These are phyloP conservation scores for Mortierella antarctica DNA, from an alignment of 192 early-diverging fungal genomes.

Conservation along the genomic window DNA sequence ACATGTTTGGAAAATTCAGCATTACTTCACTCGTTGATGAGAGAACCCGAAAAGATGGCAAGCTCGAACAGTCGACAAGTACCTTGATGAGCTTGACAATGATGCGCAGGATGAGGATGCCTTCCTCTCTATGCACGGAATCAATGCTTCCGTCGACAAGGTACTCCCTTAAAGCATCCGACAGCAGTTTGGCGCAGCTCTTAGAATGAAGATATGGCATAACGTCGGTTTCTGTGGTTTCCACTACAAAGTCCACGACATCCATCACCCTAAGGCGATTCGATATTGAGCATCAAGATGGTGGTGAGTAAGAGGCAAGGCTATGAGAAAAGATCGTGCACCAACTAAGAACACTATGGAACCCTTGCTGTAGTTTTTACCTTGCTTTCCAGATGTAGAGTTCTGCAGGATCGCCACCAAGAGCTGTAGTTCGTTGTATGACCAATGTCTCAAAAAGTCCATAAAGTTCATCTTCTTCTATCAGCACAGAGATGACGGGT, in stretches of 20 bases:
- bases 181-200: constrained; percentile 40
- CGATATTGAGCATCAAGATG: not conserved
- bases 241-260: constrained; percentile 36
- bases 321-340: not conserved
- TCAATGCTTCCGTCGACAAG: constrained; percentile 53
- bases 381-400: constrained; percentile 53
- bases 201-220: constrained; percentile 53
- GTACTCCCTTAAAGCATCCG: constrained; percentile 43
- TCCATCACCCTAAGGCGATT: constrained; percentile 25
- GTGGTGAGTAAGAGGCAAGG: not conserved
- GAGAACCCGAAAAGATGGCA: not conserved
- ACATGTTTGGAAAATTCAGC: not conserved
- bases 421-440: constrained; percentile 19
- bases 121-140: constrained; percentile 50
- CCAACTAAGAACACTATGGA: not conserved
- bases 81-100: constrained; percentile 57
- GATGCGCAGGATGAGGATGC: constrained; percentile 50
- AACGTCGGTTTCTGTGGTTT: constrained; percentile 37
- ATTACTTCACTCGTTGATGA: not conserved
- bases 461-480: constrained; percentile 36
- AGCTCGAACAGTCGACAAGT: not conserved
- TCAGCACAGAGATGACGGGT: constrained; percentile 37
- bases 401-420: constrained; percentile 44
- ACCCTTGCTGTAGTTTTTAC: not conserved
- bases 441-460: constrained; percentile 40